Evolutionary conservation across 306 rosid genomes (phyloP).

Genomic region (Adenanthera pavonina): DNA sequence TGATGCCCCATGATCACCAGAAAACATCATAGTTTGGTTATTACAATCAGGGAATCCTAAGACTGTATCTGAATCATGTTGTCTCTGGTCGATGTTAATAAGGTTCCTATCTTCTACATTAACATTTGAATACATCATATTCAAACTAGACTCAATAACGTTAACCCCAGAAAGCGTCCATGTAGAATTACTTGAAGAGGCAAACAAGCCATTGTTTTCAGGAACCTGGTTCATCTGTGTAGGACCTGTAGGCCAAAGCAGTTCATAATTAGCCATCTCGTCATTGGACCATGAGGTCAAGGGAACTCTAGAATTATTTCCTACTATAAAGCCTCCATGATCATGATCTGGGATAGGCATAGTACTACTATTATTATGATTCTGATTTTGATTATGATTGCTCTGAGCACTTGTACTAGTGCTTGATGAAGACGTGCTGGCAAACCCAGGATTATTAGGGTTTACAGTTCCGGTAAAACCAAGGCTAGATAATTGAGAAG

Average conservation of each 20-base stretch:
- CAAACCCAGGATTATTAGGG: neutral
- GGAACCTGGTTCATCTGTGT: slow-evolving; percentile 13
- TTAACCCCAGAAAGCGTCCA: slow-evolving; percentile 20
- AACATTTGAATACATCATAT: slow-evolving; percentile 9
- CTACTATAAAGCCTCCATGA: neutral
- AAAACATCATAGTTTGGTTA: neutral
- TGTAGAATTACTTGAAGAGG: slow-evolving; percentile 1
- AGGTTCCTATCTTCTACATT: neutral
- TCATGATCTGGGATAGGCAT: neutral
- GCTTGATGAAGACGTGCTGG: neutral
- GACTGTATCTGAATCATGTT: neutral
- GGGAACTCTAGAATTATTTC: neutral
- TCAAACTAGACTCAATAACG: neutral
- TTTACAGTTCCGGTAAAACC: neutral
- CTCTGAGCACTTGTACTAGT: neutral
- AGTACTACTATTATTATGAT: neutral
- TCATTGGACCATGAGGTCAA: neutral
- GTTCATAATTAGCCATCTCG: slow-evolving; percentile 25
- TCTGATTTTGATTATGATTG: neutral
- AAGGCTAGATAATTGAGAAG: neutral
- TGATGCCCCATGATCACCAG: slow-evolving; percentile 23
- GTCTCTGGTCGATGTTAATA: neutral
- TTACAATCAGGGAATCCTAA: neutral
- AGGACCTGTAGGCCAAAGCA: slow-evolving; percentile 29
- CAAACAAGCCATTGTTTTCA: slow-evolving; percentile 31